Evolutionary conservation across 2,329 filamentous ascomycete genomes (phyloP).

Genomic region (Penicillium occitanis): DNA sequence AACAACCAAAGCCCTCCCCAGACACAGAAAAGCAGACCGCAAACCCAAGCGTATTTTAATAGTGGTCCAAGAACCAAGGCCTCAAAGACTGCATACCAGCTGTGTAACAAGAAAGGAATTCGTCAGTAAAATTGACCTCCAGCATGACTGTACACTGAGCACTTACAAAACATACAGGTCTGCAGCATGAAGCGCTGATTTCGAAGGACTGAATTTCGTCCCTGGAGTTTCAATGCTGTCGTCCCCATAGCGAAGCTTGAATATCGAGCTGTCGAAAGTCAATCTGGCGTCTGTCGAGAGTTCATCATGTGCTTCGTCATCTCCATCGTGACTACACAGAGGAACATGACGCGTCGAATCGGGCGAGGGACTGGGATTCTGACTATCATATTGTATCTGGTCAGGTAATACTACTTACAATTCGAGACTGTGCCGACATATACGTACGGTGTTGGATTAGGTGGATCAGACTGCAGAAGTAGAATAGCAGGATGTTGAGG

Average conservation of each 20-base stretch:
- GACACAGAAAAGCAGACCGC: not conserved
- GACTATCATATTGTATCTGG: not conserved
- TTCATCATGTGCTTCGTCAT: not conserved
- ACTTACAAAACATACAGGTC: slow-evolving; percentile 10
- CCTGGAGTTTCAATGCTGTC: not conserved
- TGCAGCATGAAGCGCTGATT: not conserved
- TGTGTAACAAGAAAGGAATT: not conserved
- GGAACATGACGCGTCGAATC: not conserved
- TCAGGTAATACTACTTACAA: not conserved
- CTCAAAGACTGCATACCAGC: slow-evolving; percentile 13
- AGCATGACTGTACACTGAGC: not conserved
- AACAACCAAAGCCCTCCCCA: not conserved
- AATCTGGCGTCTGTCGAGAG: not conserved
- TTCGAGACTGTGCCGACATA: not conserved
- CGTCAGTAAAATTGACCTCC: not conserved
- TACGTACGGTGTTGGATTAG: not conserved
- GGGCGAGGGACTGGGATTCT: not conserved
- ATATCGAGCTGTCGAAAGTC: not conserved
- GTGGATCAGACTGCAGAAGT: not conserved
- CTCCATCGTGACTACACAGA: not conserved
- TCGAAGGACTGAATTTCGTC: not conserved
- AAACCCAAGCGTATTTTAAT: not conserved
- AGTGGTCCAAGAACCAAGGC: not conserved
- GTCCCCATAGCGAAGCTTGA: not conserved
- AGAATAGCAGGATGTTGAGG: not conserved